A percentile compares a stretch with the other conserved stretches of the same genome.
phyloP scores from a whole-genome alignment of 345 rosid genomes.

The Turritis glabra region DNA sequence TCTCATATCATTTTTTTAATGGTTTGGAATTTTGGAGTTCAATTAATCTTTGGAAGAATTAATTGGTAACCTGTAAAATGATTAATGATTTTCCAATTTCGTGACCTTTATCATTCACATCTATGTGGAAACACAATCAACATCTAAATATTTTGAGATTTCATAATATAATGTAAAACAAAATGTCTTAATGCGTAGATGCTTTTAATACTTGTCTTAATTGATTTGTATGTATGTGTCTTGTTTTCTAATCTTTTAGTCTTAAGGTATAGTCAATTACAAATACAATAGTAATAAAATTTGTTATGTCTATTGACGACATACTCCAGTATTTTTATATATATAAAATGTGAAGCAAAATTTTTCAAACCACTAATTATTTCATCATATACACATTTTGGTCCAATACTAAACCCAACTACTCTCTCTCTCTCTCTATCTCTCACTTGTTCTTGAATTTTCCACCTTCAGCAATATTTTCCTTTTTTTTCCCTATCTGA shows the following conservation, averaged over 20 bases:
- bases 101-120: neutral
- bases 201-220: neutral
- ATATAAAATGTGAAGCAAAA: neutral
- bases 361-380: conserved; percentile 11
- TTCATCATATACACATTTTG: conserved; percentile 15
- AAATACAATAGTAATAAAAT: neutral
- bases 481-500: neutral
- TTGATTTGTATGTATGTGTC: neutral
- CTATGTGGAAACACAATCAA: no score
- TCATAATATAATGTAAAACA: no score
- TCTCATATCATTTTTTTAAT: neutral
- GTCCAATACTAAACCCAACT: conserved; percentile 26
- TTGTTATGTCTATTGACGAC: conserved; percentile 16
- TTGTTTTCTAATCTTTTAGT: neutral
- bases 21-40: neutral
- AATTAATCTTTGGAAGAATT: neutral
- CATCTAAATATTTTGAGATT: no score
- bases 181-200: no score
- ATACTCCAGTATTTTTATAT: neutral
- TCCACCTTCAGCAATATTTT: neutral
- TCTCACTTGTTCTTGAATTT: conserved; percentile 22
- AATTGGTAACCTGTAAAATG: neutral
- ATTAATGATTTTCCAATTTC: neutral
- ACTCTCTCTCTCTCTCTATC: neutral
- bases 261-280: neutral